Conservation (phyloP, 345 rosid species). For the Murraya paniculata region DNA sequence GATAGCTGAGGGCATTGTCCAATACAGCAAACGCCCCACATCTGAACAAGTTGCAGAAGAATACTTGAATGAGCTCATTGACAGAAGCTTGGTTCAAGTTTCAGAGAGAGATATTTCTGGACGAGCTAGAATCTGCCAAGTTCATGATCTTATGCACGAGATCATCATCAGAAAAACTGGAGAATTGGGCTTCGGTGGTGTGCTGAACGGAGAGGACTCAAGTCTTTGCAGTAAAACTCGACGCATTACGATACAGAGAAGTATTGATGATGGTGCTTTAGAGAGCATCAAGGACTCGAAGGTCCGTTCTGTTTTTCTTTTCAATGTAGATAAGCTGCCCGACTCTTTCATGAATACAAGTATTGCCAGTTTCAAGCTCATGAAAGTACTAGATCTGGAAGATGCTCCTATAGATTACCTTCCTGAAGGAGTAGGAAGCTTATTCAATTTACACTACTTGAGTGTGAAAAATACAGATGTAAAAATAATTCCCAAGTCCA, state of each 20-base stretch:
- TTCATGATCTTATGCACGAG: too few species aligned
- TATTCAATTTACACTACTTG: background rate
- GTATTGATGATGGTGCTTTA: too few species aligned
- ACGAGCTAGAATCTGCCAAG: too few species aligned
- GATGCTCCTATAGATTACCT: background rate
- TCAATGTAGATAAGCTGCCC: background rate
- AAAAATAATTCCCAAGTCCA: background rate
- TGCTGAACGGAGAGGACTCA: too few species aligned
- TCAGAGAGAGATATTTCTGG: too few species aligned
- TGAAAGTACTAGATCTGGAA: background rate
- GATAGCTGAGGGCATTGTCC: slow-evolving; percentile 26
- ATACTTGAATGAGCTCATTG: too few species aligned
- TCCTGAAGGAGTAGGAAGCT: background rate
- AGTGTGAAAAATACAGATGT: background rate
- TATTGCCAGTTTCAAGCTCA: background rate
- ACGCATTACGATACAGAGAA: too few species aligned
- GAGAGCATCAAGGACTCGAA: too few species aligned
- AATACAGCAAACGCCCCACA: background rate
- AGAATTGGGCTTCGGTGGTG: too few species aligned
- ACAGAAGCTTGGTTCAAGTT: too few species aligned
- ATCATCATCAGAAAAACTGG: too few species aligned
- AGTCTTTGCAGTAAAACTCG: too few species aligned
- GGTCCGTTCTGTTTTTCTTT: background rate
- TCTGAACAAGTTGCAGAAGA: slow-evolving; percentile 15
- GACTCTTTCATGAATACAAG: background rate